phyloP scores from a whole-genome alignment of 2,329 filamentous ascomycete species.

The Cadophora luteo-olivacea region DNA sequence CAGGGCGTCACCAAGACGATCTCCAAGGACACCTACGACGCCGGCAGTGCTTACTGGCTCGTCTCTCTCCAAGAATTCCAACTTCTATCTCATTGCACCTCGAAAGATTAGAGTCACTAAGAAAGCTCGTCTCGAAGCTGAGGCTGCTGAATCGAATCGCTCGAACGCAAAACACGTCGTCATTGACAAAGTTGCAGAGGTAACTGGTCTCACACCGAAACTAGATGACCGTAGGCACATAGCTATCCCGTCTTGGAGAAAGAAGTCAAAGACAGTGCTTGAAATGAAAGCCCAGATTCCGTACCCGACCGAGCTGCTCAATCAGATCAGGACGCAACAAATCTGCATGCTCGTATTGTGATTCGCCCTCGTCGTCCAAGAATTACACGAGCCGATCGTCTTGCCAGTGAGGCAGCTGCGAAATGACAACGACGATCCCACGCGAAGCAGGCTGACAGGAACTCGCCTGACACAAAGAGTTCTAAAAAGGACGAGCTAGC shows the following conservation, averaged over 20 bases:
- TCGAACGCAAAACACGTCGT: neutral
- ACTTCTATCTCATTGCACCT: neutral
- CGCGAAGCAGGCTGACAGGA: neutral
- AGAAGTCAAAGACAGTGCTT: neutral
- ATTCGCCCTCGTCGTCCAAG: neutral
- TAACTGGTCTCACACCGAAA: neutral
- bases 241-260: neutral
- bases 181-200: neutral
- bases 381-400: neutral
- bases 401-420: neutral
- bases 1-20: neutral
- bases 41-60: neutral
- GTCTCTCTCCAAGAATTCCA: neutral
- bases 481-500: neutral
- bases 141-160: neutral
- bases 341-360: neutral
- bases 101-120: slow-evolving; percentile 9
- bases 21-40: neutral
- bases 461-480: neutral
- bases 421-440: slow-evolving; percentile 4
- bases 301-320: neutral
- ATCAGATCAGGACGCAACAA: neutral
- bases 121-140: neutral
- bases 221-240: neutral
- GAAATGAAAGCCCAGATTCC: neutral